Evolutionary conservation across 139 green algal genomes (phyloP).

Genomic region (Coelastrella sp.): DNA sequence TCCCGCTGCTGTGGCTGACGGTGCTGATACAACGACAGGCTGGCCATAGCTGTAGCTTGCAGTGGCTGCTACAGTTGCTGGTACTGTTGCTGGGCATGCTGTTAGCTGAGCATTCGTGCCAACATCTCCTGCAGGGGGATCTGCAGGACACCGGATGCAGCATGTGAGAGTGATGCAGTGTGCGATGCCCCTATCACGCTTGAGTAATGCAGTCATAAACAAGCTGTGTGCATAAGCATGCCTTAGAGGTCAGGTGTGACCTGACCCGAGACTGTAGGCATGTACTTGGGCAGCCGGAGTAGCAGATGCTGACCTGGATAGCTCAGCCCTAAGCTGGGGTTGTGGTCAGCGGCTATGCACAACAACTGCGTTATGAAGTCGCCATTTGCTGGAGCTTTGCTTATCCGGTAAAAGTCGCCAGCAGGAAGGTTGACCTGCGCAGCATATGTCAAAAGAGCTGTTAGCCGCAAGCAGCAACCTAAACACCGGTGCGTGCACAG

Average conservation of each 20-base stretch:
- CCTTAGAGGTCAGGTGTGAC: not conserved
- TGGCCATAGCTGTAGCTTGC: constrained; percentile 24
- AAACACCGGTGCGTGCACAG: too few relatives aligned
- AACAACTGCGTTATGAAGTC: constrained; percentile 65
- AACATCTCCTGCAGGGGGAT: constrained; percentile 55
- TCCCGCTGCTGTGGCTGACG: not conserved
- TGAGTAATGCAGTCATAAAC: too few relatives aligned
- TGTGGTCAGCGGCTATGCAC: constrained; percentile 61
- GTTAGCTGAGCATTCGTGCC: constrained; percentile 53
- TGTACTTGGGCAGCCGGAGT: not conserved
- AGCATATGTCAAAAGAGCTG: not conserved
- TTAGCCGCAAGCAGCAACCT: too few relatives aligned
- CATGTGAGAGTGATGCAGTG: not conserved
- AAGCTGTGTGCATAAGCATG: too few relatives aligned
- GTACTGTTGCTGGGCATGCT: constrained; percentile 18
- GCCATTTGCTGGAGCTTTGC: constrained; percentile 39
- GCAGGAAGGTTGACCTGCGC: constrained; percentile 68
- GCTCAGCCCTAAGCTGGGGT: constrained; percentile 56
- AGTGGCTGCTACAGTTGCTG: not conserved
- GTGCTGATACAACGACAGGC: not conserved
- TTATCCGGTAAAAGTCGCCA: constrained; percentile 56
- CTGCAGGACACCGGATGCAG: constrained; percentile 34
- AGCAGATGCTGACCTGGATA: constrained; percentile 54
- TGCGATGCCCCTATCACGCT: too few relatives aligned
- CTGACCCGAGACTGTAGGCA: not conserved